phyloP scores from a whole-genome alignment of 192 early-diverging fungal species.

The Umbelopsis sp. region DNA sequence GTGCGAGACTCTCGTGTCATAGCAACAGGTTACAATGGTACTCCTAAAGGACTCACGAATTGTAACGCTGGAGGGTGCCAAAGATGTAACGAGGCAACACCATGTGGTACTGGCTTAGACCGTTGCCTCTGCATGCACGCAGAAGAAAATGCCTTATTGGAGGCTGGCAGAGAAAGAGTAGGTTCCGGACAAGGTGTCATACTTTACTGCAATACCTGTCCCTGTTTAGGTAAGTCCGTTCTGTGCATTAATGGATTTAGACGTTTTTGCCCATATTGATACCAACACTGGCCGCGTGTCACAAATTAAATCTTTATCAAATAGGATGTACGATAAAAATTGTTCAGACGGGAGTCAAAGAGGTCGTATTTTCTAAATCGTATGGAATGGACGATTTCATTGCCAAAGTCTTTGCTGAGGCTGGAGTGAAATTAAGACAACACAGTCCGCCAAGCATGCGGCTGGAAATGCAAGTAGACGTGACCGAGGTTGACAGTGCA shows the following conservation, averaged over 20 bases:
- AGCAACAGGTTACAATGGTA: conserved; percentile 99
- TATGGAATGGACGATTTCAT: conserved; percentile 97
- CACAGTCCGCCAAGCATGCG: conserved; percentile 65
- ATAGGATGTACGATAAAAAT: conserved; percentile 95
- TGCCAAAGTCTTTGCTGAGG: conserved; percentile 79
- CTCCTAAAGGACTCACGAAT: conserved; percentile 87
- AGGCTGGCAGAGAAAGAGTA: conserved; percentile 94
- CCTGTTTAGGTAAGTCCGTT: conserved; percentile 61
- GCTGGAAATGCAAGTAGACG: conserved; percentile 51
- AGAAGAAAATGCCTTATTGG: conserved; percentile 97
- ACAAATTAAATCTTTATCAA: conserved; percentile 33
- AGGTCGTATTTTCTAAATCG: conserved; percentile 90
- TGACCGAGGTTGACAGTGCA: conserved; percentile 19
- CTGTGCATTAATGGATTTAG: not conserved
- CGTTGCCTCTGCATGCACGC: conserved; percentile 96
- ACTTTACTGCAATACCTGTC: conserved; percentile 96
- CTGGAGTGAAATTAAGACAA: conserved; percentile 78
- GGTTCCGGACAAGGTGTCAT: conserved; percentile 59
- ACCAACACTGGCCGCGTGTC: not conserved
- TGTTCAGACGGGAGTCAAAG: conserved; percentile 88
- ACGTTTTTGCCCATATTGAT: no score
- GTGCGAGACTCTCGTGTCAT: conserved; percentile 88
- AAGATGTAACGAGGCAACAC: conserved; percentile 87
- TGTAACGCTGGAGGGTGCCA: conserved; percentile 95
- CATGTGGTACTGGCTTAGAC: conserved; percentile 80